A percentile compares a stretch with the other conserved stretches of the same genome.
phyloP scores from a whole-genome alignment of 148 eudicot species.

The Cornus florida region DNA sequence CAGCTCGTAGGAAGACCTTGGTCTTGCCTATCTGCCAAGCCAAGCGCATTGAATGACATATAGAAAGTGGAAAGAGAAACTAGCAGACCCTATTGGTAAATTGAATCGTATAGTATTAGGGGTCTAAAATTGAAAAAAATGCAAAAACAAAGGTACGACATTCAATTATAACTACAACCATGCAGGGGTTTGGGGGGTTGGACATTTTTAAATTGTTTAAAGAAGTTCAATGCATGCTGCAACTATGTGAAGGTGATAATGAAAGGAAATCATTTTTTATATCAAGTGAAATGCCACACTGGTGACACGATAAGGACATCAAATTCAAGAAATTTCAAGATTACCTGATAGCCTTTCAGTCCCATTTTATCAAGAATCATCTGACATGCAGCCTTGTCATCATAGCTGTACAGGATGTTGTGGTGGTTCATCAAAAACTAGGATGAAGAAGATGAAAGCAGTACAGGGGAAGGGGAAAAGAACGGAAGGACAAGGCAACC shows the following conservation, averaged over 20 bases:
- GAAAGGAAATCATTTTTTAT: background rate
- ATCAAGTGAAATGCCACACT: conserved; percentile 1
- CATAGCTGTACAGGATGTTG: conserved; percentile 46
- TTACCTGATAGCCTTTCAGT: conserved; percentile 93
- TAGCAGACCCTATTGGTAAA: background rate
- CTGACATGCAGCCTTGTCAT: conserved; percentile 86
- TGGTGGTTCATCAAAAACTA: background rate
- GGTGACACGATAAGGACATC: background rate
- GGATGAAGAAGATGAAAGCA: background rate
- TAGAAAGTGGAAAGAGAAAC: background rate
- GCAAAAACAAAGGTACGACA: too few relatives aligned
- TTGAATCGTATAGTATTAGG: background rate
- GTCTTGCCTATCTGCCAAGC: conserved; percentile 87
- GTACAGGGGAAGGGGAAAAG: conserved; percentile 7
- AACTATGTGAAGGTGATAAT: background rate
- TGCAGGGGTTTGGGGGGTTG: too few relatives aligned
- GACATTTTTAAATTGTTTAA: background rate
- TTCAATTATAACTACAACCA: too few relatives aligned
- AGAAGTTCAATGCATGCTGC: background rate
- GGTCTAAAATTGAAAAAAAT: background rate
- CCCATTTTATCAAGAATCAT: conserved; percentile 93
- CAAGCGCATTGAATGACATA: conserved; percentile 13
- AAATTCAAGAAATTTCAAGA: background rate
- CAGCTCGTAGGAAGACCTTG: conserved; percentile 97
- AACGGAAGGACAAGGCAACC: background rate